Percentiles rank a stretch among this genome's conserved stretches.
phyloP scores from a whole-genome alignment of 2,329 filamentous ascomycete species.

The Coniella vitis region DNA sequence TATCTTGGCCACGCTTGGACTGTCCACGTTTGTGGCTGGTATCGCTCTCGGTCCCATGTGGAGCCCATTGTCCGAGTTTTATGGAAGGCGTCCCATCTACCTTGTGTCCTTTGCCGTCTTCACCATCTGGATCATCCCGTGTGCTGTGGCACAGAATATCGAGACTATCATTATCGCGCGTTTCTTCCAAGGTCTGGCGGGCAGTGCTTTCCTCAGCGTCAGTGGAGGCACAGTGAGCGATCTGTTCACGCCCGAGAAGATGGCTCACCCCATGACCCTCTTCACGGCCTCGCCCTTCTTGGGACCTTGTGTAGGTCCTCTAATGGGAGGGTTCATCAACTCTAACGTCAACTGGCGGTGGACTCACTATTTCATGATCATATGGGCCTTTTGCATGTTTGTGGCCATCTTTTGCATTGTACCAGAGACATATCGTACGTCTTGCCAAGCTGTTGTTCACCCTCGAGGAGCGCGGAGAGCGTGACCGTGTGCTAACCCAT shows the following conservation, averaged over 20 bases:
- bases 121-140: conserved; percentile 73
- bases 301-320: conserved; percentile 52
- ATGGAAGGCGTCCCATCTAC: conserved; percentile 76
- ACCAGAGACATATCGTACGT: conserved; percentile 75
- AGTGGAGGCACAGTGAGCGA: conserved; percentile 83
- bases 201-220: conserved; percentile 63
- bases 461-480: not conserved
- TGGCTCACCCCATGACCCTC: conserved; percentile 78
- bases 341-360: conserved; percentile 68
- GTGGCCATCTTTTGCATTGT: conserved; percentile 62
- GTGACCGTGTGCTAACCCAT: not conserved
- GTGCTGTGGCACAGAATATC: conserved; percentile 76
- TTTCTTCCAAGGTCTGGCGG: conserved; percentile 70
- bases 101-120: conserved; percentile 67
- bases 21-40: conserved; percentile 78
- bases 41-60: conserved; percentile 58
- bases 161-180: conserved; percentile 69
- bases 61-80: conserved; percentile 67
- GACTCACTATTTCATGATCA: conserved; percentile 79
- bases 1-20: conserved; percentile 69
- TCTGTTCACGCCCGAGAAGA: conserved; percentile 60
- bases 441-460: not conserved
- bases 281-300: conserved; percentile 62
- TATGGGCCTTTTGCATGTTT: conserved; percentile 67
- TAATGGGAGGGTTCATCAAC: conserved; percentile 77